Evolutionary conservation across 768 basidiomycete genomes (phyloP).

Genomic region (Mycena alexandri): DNA sequence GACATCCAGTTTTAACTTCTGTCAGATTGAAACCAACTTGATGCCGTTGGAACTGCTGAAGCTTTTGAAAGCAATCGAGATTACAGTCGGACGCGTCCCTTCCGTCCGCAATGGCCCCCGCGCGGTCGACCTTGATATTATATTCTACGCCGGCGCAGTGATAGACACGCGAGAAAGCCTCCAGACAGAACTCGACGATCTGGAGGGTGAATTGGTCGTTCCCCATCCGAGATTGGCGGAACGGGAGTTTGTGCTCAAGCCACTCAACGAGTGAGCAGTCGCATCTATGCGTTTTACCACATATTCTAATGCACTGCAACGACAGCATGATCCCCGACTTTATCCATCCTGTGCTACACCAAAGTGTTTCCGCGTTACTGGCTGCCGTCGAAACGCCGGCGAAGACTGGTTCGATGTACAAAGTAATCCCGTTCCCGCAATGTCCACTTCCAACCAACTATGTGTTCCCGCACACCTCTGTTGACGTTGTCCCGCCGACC

Average conservation of each 20-base stretch:
- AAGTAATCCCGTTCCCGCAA: conserved; percentile 81
- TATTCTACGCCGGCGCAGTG: conserved; percentile 75
- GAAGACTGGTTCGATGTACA: conserved; percentile 66
- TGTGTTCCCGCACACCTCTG: conserved; percentile 41
- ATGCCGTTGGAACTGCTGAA: conserved; percentile 68
- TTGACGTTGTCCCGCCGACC: conserved; percentile 59
- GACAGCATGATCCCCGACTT: conserved; percentile 84
- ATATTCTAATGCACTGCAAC: neutral
- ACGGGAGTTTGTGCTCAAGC: conserved; percentile 92
- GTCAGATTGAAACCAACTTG: conserved; percentile 82
- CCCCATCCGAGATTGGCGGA: conserved; percentile 88
- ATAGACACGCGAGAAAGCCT: conserved; percentile 68
- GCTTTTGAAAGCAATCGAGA: conserved; percentile 81
- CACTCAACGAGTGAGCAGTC: conserved; percentile 83
- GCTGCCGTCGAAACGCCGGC: conserved; percentile 50
- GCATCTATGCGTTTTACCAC: conserved; percentile 3
- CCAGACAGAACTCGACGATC: conserved; percentile 60
- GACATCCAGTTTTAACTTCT: conserved; percentile 1
- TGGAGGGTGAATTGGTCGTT: conserved; percentile 78
- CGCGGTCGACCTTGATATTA: conserved; percentile 89
- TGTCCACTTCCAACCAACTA: conserved; percentile 53
- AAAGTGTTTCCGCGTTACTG: conserved; percentile 62
- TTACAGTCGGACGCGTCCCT: conserved; percentile 79
- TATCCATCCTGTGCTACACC: conserved; percentile 70
- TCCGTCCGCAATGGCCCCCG: conserved; percentile 89